Evolutionary conservation across 2,329 filamentous ascomycete species (phyloP).

Genomic region (Microsporum audouinii): DNA sequence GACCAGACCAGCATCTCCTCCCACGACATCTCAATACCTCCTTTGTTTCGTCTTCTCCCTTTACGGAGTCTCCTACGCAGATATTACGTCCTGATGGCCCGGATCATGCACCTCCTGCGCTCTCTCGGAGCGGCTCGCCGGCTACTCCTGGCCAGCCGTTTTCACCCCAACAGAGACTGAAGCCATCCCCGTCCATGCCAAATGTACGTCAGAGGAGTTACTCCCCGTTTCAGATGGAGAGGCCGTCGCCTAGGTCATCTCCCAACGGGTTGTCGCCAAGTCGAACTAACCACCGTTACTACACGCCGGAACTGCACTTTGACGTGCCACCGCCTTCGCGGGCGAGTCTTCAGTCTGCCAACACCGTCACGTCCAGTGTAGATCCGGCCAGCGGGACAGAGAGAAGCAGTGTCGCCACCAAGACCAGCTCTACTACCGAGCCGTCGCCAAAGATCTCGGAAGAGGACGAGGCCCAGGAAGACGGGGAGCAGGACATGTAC

Average conservation of each 20-base stretch:
- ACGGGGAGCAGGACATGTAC: constrained; percentile 44
- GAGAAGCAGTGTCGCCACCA: constrained; percentile 69
- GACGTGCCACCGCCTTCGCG: constrained; percentile 31
- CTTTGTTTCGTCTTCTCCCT: background rate
- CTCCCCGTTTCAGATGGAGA: constrained; percentile 11
- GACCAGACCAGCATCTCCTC: background rate
- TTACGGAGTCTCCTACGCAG: constrained; percentile 8
- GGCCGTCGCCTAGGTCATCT: constrained; percentile 5
- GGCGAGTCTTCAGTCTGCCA: constrained; percentile 48
- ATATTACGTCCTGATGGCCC: background rate
- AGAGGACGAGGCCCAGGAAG: constrained; percentile 46
- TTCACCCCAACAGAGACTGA: constrained; percentile 5
- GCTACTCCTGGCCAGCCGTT: background rate
- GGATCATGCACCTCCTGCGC: background rate
- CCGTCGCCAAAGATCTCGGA: constrained; percentile 48
- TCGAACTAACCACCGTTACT: constrained; percentile 8
- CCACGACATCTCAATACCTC: constrained; percentile 2
- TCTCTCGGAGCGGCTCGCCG: background rate
- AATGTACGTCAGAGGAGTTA: constrained; percentile 21
- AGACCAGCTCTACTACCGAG: constrained; percentile 63
- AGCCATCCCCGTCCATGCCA: constrained; percentile 26
- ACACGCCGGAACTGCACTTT: constrained; percentile 22
- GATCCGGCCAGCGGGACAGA: constrained; percentile 56
- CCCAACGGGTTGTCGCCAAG: background rate
- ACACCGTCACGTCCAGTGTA: constrained; percentile 47